phyloP scores from a whole-genome alignment of 768 basidiomycete genomes.

The Gloeopeniophorella convolvens region DNA sequence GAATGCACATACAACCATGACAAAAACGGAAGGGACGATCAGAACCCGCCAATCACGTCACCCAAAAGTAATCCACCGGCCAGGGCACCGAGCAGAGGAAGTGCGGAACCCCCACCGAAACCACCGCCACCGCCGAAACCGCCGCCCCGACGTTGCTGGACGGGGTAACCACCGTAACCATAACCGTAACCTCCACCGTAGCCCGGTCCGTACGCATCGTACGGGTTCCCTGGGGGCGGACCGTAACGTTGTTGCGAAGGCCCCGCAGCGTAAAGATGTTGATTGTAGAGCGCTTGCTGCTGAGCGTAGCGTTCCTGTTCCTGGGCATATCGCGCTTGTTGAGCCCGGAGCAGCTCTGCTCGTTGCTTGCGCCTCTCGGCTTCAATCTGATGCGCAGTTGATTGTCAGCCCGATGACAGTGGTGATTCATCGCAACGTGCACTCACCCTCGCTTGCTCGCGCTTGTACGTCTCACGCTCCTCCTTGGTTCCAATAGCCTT shows the following conservation, averaged over 20 bases:
- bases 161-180: conserved; percentile 3
- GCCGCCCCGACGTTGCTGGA: background rate
- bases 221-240: conserved; percentile 24
- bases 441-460: conserved; percentile 28
- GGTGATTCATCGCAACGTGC: background rate
- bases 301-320: conserved; percentile 1
- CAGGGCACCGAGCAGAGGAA: conserved; percentile 31
- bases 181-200: conserved; percentile 17
- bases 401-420: background rate
- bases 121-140: conserved; percentile 22
- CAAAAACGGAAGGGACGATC: background rate
- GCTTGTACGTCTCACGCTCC: conserved; percentile 45
- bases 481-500: conserved; percentile 59
- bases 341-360: background rate
- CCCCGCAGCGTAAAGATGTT: background rate
- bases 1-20: background rate
- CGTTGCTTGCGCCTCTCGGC: conserved; percentile 3
- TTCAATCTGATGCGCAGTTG: conserved; percentile 8
- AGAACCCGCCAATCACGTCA: conserved; percentile 5
- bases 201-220: conserved; percentile 4
- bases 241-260: conserved; percentile 19
- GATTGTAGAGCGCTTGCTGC: conserved; percentile 11
- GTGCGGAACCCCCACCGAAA: conserved; percentile 27
- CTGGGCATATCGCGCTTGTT: conserved; percentile 3
- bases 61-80: conserved; percentile 31